These are phyloP conservation scores for Penicillium crystallinum DNA, from an alignment of 495 filamentous ascomycete genomes.

Conservation along the genomic window DNA sequence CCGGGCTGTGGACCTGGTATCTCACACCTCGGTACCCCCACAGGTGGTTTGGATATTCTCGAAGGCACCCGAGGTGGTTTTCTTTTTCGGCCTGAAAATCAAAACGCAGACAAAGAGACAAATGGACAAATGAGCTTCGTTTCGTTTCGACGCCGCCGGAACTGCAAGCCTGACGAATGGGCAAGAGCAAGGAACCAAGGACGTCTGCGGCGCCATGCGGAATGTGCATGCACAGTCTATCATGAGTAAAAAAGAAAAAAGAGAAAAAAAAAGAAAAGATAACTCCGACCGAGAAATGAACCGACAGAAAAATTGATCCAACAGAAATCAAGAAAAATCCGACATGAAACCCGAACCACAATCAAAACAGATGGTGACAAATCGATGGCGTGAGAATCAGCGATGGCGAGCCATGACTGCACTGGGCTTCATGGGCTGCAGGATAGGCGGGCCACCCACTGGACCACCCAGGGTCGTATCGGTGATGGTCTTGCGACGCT, in stretches of 20 bases:
- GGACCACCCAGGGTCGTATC: constrained; percentile 49
- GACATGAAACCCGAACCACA: constrained; percentile 9
- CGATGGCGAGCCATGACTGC: constrained; percentile 36
- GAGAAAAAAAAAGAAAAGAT: neutral
- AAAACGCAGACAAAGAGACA: constrained; percentile 4
- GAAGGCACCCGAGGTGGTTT: neutral
- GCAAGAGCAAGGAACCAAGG: neutral
- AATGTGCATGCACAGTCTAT: constrained; percentile 10
- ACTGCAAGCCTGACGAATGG: neutral
- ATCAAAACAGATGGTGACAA: neutral
- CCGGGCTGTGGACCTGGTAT: neutral
- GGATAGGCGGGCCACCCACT: constrained; percentile 36
- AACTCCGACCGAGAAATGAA: constrained; percentile 7
- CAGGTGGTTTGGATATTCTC: neutral
- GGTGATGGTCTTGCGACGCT: constrained; percentile 78
- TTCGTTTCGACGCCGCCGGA: neutral
- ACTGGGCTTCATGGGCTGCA: constrained; percentile 45
- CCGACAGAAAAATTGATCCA: neutral
- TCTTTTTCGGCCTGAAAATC: constrained; percentile 10
- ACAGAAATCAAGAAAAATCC: neutral
- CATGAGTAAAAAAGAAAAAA: constrained; percentile 1
- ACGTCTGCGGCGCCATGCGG: neutral
- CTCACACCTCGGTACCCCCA: neutral
- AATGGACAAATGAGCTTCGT: constrained; percentile 10
- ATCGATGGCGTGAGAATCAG: constrained; percentile 14